These are phyloP conservation scores for Talaromyces sp. DNA, from an alignment of 2,329 filamentous ascomycete genomes.

Conservation along the genomic window DNA sequence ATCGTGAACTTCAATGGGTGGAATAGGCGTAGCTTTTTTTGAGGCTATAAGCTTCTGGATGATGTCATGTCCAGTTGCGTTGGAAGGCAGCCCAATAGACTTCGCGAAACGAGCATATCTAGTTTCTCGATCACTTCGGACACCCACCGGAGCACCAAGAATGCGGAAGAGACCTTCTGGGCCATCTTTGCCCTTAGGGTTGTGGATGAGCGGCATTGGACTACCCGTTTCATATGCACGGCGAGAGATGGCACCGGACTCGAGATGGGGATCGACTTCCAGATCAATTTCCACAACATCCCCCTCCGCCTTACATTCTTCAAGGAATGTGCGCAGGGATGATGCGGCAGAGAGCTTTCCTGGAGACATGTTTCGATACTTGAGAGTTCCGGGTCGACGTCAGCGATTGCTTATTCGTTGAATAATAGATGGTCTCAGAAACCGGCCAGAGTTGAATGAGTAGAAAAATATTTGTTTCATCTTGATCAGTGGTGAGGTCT, in stretches of 20 bases:
- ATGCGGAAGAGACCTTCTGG: conserved; percentile 11
- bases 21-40: conserved; percentile 12
- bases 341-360: background rate
- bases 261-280: conserved; percentile 13
- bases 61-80: conserved; percentile 14
- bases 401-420: background rate
- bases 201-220: conserved; percentile 10
- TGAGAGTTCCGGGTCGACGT: background rate
- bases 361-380: background rate
- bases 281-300: conserved; percentile 14
- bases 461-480: background rate
- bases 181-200: background rate
- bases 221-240: conserved; percentile 13
- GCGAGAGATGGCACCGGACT: conserved; percentile 13
- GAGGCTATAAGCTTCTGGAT: conserved; percentile 15
- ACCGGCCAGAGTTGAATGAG: background rate
- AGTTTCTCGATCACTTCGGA: conserved; percentile 1
- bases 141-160: conserved; percentile 12
- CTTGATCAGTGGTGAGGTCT: background rate
- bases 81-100: conserved; percentile 14
- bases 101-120: conserved; percentile 15
- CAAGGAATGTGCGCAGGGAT: conserved; percentile 1
- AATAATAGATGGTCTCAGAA: conserved; percentile 1
- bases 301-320: conserved; percentile 4
- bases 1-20: conserved; percentile 9